phyloP scores from a whole-genome alignment of 2,329 filamentous ascomycete genomes.

The Stemphylium vesicarium region DNA sequence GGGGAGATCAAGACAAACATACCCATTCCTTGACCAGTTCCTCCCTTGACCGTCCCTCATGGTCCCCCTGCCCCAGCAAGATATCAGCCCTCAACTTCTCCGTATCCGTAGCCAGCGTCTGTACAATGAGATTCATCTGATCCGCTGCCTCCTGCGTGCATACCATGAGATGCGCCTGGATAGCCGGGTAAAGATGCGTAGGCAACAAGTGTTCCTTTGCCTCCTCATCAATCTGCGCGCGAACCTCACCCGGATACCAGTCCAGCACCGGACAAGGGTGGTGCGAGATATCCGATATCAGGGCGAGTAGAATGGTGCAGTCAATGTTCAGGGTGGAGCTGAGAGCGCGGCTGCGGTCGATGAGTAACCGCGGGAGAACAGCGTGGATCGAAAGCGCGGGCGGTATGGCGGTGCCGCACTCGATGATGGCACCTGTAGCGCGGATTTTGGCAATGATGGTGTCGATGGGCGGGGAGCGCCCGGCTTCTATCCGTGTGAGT shows the following conservation, averaged over 20 bases:
- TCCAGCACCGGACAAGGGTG: slow-evolving; percentile 54
- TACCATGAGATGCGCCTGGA: slow-evolving; percentile 63
- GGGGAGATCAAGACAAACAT: neutral
- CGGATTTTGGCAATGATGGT: slow-evolving; percentile 63
- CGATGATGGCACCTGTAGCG: slow-evolving; percentile 53
- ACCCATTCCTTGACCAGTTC: slow-evolving; percentile 33
- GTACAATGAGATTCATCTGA: slow-evolving; percentile 61
- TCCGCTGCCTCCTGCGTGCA: slow-evolving; percentile 70
- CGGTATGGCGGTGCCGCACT: slow-evolving; percentile 38
- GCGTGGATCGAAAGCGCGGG: slow-evolving; percentile 30
- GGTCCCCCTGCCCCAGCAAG: slow-evolving; percentile 58
- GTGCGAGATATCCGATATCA: slow-evolving; percentile 77
- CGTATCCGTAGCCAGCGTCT: slow-evolving; percentile 47
- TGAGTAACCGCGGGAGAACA: slow-evolving; percentile 44
- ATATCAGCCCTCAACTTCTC: slow-evolving; percentile 63
- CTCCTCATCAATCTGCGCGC: slow-evolving; percentile 70
- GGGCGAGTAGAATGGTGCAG: slow-evolving; percentile 73
- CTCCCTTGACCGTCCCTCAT: slow-evolving; percentile 11
- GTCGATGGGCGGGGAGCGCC: slow-evolving; percentile 61
- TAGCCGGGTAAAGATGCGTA: slow-evolving; percentile 66
- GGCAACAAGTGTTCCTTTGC: slow-evolving; percentile 65
- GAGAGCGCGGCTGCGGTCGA: slow-evolving; percentile 49
- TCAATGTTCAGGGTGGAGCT: slow-evolving; percentile 64
- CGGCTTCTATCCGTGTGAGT: slow-evolving; percentile 63
- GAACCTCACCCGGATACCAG: slow-evolving; percentile 65